Percentiles rank a stretch among this genome's conserved stretches.
Evolutionary conservation across 495 filamentous ascomycete genomes (phyloP).

Genomic region (Trichoderma reesei): DNA sequence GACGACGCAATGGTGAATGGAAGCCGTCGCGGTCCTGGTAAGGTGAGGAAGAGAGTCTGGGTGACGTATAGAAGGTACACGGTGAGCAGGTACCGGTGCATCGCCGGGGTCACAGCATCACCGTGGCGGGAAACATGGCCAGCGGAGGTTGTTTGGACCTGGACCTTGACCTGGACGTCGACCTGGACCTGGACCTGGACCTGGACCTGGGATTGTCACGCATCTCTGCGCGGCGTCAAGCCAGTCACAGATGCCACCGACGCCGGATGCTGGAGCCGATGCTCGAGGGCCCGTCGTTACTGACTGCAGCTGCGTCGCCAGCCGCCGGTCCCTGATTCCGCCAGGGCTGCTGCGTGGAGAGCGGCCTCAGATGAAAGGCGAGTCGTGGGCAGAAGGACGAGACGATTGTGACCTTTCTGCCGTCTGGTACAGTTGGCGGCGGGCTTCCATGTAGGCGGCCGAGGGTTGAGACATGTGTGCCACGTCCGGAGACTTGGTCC

Average conservation of each 20-base stretch:
- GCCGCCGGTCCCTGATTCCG: not conserved
- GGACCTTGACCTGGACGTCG: too few relatives aligned
- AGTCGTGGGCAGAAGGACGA: not conserved
- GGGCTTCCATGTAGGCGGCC: constrained; percentile 3
- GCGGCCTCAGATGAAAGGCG: not conserved
- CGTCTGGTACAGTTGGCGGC: not conserved
- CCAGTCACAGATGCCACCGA: not conserved
- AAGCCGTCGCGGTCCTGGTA: not conserved
- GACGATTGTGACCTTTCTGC: not conserved
- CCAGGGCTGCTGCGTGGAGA: not conserved
- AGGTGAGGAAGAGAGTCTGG: not conserved
- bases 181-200: too few relatives aligned
- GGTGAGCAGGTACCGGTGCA: too few relatives aligned
- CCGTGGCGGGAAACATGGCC: not conserved
- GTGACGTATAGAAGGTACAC: too few relatives aligned
- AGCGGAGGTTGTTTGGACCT: not conserved
- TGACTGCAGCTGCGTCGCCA: not conserved
- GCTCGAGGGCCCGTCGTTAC: not conserved
- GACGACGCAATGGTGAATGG: not conserved
- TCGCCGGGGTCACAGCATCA: not conserved
- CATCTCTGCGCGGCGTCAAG: not conserved
- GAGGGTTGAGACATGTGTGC: constrained; percentile 2
- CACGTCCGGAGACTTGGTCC: not conserved
- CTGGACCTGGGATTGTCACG: too few relatives aligned
- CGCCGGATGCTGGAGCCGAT: not conserved